Conservation (phyloP, 495 filamentous ascomycete species). For the Penicillium coffeae region DNA sequence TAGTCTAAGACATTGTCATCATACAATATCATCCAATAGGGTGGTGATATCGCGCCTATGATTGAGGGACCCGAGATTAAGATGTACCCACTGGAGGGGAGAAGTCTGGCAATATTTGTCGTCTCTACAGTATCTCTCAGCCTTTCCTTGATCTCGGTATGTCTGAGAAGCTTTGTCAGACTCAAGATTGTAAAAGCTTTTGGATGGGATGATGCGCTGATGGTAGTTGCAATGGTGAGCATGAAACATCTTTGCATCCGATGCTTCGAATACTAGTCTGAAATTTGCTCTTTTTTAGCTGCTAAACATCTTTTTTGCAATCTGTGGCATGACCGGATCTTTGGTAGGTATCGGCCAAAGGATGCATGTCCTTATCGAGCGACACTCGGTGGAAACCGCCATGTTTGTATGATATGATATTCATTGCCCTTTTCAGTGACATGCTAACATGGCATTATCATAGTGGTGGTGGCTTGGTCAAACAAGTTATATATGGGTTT, state of each 20-base stretch:
- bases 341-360: constrained; percentile 36
- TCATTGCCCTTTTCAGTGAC: not conserved
- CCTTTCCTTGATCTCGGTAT: constrained; percentile 35
- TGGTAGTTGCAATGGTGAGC: constrained; percentile 42
- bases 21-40: not conserved
- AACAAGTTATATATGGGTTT: constrained; percentile 28
- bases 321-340: constrained; percentile 37
- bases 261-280: not conserved
- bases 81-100: constrained; percentile 35
- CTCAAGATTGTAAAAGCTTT: constrained; percentile 37
- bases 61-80: constrained; percentile 10
- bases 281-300: constrained; percentile 4
- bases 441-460: constrained; percentile 9
- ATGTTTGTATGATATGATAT: constrained; percentile 36
- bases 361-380: constrained; percentile 8
- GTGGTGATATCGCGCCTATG: not conserved
- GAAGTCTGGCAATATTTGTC: constrained; percentile 36
- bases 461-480: constrained; percentile 43
- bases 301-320: constrained; percentile 34
- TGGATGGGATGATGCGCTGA: constrained; percentile 43
- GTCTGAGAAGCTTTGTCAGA: constrained; percentile 41
- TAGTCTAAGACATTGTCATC: too few relatives aligned
- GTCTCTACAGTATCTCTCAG: constrained; percentile 37
- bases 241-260: not conserved
- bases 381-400: constrained; percentile 27